Evolutionary conservation across 164 flowering plant genomes (phyloP).

Genomic region (Malania oleifera): DNA sequence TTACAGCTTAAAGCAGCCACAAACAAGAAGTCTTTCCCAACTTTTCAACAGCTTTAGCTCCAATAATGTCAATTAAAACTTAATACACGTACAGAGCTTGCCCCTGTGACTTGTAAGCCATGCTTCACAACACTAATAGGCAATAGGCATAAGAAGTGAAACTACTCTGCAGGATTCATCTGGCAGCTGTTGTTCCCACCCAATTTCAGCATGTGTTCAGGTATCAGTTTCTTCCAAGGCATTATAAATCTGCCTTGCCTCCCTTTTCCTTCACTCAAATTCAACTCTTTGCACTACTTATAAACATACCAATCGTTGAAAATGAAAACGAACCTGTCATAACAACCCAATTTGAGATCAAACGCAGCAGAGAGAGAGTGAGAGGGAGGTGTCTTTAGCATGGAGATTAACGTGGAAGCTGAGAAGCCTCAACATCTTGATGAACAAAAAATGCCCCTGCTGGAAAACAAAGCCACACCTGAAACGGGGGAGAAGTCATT

Average conservation of each 20-base stretch:
- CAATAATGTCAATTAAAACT: background rate
- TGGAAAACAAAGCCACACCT: slow-evolving; percentile 19
- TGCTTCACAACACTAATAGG: background rate
- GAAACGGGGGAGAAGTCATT: slow-evolving; percentile 22
- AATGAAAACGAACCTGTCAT: background rate
- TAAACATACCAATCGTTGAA: background rate
- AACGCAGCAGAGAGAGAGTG: background rate
- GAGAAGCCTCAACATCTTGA: slow-evolving; percentile 9
- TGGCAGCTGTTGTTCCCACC: background rate
- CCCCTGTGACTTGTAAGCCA: background rate
- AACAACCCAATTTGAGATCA: background rate
- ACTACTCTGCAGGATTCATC: background rate
- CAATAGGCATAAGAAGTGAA: background rate
- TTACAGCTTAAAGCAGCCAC: no score
- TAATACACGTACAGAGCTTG: background rate
- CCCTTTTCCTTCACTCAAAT: slow-evolving; percentile 27
- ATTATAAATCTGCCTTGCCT: slow-evolving; percentile 21
- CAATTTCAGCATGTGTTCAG: slow-evolving; percentile 12
- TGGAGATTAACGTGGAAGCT: slow-evolving; percentile 40
- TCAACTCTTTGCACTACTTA: background rate
- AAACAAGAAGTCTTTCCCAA: no score
- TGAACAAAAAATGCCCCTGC: slow-evolving; percentile 33
- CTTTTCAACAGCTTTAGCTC: background rate
- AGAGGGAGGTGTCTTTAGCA: background rate
- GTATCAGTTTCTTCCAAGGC: slow-evolving; percentile 41